Base-by-base conservation (phyloP, 177 flowering plant species). In the Vitis hybrid region DNA sequence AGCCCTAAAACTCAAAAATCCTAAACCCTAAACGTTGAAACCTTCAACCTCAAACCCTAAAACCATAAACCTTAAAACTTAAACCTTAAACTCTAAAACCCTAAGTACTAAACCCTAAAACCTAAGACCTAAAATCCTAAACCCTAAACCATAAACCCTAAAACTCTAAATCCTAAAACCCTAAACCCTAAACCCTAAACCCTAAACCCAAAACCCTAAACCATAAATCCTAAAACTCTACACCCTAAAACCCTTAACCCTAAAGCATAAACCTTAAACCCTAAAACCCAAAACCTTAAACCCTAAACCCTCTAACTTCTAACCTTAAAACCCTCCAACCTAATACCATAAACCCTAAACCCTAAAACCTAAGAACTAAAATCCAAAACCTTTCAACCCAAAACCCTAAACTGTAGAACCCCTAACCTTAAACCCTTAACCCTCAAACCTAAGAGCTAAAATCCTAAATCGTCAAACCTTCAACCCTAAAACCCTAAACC, bases 1-100 rank as follows among this genome's bases (percentile, higher is more conserved):
- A 60, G 23, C 62, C 62, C 62, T 60, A 60, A 60, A 60, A 30
- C 62, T 34, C 23, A 60, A 60, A 60, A 60, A 60, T 45, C 62
- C 62, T 60, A 60, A 60, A 1, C 62, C 2, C 62, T 60, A 60
- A 60, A 60, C 62, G 45, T 34, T 60, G 23, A 60, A 60, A 30
- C 62, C 62, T 60, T 19, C 19, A 60, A 30, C 62, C 62, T 60
- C 19, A 60, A 60, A 23, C 62, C 62, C 23, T 19, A 19, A 19
- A 19, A 19, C 19, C 19, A 19, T 19, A 19, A 19, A 19, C 19
- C 19, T 1, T 21, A 60, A 60, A 60, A 11, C 62, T 15, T 60
- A 60, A 60, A 60, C 62, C 62, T 34, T 60, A 60, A 60, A 60
- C 62, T 34, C 32, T 19, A 19, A 60, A 60, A 19, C 62, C 62